A percentile compares a stretch with the other conserved stretches of the same genome.
These are phyloP conservation scores for Curvularia verruculosa DNA, from an alignment of 2,329 filamentous ascomycete species.

Conservation along the genomic window DNA sequence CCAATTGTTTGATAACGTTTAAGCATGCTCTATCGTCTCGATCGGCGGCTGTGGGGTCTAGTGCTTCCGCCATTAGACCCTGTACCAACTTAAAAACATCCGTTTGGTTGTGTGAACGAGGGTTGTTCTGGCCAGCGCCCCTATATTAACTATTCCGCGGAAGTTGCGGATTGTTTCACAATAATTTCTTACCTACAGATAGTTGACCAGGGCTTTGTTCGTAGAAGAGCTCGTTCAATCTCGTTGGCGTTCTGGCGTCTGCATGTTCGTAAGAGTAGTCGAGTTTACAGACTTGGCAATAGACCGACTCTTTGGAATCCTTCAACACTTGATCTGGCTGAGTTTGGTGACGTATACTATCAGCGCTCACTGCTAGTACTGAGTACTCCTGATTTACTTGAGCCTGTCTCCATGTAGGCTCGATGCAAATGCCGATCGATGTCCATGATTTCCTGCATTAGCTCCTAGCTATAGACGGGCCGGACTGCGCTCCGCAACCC, in stretches of 20 bases:
- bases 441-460: background rate
- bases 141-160: background rate
- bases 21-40: background rate
- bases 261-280: background rate
- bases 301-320: background rate
- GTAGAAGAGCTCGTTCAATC: background rate
- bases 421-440: background rate
- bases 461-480: background rate
- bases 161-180: background rate
- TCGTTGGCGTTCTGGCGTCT: background rate
- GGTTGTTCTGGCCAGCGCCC: background rate
- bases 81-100: background rate
- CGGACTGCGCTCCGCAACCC: background rate
- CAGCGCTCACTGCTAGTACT: no score
- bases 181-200: background rate
- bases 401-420: background rate
- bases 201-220: no score
- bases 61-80: constrained; percentile 1
- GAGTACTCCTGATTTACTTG: background rate
- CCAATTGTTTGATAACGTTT: background rate
- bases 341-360: background rate
- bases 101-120: background rate
- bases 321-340: background rate
- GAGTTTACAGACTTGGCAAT: background rate
- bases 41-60: background rate